A percentile compares a stretch with the other conserved stretches of the same genome.
Evolutionary conservation across 2,329 filamentous ascomycete genomes (phyloP).

Genomic region (Pseudocercospora fuligena): DNA sequence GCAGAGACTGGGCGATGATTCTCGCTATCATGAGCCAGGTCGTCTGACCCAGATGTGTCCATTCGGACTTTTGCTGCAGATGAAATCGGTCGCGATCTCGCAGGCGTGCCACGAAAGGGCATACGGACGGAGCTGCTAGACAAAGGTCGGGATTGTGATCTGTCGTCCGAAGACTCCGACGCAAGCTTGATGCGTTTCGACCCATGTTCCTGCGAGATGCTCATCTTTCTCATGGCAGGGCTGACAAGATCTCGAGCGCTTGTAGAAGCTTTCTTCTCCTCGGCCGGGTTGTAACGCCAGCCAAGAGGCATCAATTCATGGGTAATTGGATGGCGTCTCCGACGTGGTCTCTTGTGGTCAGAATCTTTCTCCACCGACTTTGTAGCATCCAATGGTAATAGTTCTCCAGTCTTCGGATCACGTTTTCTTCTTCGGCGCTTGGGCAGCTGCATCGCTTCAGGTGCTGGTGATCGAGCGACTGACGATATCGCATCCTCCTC

Average conservation of each 20-base stretch:
- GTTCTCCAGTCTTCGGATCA: conserved; percentile 38
- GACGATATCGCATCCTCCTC: not conserved
- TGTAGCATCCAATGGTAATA: conserved; percentile 30
- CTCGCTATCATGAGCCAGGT: conserved; percentile 2
- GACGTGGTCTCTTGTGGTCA: conserved; percentile 32
- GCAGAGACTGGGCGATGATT: not conserved
- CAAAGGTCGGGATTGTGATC: not conserved
- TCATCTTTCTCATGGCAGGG: conserved; percentile 19
- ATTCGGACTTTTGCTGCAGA: not conserved
- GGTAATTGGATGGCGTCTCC: conserved; percentile 38
- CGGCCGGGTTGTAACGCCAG: conserved; percentile 34
- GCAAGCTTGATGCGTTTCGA: conserved; percentile 28
- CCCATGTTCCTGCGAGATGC: conserved; percentile 27
- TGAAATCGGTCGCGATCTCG: not conserved
- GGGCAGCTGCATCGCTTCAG: conserved; percentile 8
- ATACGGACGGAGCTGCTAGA: not conserved
- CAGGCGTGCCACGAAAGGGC: not conserved
- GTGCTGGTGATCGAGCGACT: conserved; percentile 2
- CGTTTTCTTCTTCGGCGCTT: conserved; percentile 37
- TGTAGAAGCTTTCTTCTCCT: not conserved
- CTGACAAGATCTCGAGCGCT: conserved; percentile 20
- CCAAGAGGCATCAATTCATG: conserved; percentile 41
- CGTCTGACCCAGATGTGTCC: conserved; percentile 16
- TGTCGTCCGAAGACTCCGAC: conserved; percentile 27
- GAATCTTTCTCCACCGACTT: not conserved